These are phyloP conservation scores for Botrytis hyacinthi DNA, from an alignment of 2,329 filamentous ascomycete genomes.

Conservation along the genomic window DNA sequence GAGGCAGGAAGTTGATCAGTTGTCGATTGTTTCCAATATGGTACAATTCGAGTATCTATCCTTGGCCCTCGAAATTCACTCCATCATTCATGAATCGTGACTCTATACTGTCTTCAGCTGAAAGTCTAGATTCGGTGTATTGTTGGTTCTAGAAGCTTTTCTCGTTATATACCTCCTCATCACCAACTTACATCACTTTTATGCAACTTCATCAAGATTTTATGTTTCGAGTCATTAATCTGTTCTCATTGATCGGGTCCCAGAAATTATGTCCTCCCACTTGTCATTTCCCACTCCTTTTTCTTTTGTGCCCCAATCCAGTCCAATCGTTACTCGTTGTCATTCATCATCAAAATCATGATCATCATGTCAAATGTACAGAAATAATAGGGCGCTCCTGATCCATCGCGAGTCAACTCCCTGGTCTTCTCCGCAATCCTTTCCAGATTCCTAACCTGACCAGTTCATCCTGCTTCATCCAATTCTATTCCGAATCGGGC, in stretches of 20 bases:
- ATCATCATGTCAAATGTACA: conserved; percentile 16
- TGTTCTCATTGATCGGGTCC: neutral
- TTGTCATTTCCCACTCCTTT: neutral
- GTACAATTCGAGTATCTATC: neutral
- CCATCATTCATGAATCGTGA: neutral
- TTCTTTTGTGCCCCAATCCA: neutral
- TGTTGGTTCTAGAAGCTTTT: neutral
- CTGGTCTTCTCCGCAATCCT: neutral
- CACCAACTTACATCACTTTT: neutral
- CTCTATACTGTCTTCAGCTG: neutral
- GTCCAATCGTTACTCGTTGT: conserved; percentile 5
- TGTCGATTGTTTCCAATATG: neutral
- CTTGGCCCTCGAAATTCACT: neutral
- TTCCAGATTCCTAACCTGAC: neutral
- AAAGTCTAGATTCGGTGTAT: neutral
- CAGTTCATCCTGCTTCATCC: neutral
- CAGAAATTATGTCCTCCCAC: conserved; percentile 3
- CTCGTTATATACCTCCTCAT: neutral
- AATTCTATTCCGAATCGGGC: neutral
- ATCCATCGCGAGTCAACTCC: conserved; percentile 3
- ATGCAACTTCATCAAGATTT: conserved; percentile 1
- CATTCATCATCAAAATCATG: conserved; percentile 19
- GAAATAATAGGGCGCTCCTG: conserved; percentile 8
- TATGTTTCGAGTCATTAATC: conserved; percentile 8
- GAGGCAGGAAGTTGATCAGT: neutral